phyloP scores from a whole-genome alignment of 1,284 basidiomycete species.

The Cutaneotrichosporon cavernicola region DNA sequence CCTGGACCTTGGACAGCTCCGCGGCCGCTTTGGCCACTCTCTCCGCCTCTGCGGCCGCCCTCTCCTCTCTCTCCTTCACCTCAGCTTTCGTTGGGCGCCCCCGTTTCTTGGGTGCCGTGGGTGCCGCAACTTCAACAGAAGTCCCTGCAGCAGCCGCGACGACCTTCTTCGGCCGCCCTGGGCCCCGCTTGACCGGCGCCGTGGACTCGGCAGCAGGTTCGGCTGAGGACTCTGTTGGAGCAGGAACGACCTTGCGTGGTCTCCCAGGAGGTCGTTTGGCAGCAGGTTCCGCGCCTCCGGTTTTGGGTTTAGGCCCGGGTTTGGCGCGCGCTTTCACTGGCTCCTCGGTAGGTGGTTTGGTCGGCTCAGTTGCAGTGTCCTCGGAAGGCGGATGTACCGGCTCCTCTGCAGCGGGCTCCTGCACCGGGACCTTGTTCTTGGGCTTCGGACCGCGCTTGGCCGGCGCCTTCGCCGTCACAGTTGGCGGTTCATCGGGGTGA shows the following conservation, averaged over 20 bases:
- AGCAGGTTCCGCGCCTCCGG: background rate
- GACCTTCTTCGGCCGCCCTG: background rate
- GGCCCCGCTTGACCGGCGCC: background rate
- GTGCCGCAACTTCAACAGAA: background rate
- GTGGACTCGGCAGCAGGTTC: background rate
- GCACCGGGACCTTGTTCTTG: background rate
- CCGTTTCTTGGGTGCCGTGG: background rate
- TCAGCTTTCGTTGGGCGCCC: background rate
- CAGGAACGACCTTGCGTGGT: background rate
- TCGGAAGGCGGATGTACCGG: background rate
- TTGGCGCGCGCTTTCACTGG: background rate
- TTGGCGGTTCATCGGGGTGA: no score
- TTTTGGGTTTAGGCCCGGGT: conserved; percentile 1
- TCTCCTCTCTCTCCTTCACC: background rate
- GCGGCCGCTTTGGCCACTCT: background rate
- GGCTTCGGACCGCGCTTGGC: background rate
- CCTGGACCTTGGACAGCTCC: background rate
- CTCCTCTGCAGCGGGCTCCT: background rate
- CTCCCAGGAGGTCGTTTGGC: background rate
- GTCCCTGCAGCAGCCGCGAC: background rate
- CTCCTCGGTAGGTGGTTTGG: background rate
- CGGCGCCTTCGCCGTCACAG: background rate
- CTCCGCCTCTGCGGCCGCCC: background rate
- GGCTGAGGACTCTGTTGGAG: background rate
- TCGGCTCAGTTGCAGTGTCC: background rate